These are phyloP conservation scores for Epichloe elymi DNA, from an alignment of 2,329 filamentous ascomycete species.

Conservation along the genomic window DNA sequence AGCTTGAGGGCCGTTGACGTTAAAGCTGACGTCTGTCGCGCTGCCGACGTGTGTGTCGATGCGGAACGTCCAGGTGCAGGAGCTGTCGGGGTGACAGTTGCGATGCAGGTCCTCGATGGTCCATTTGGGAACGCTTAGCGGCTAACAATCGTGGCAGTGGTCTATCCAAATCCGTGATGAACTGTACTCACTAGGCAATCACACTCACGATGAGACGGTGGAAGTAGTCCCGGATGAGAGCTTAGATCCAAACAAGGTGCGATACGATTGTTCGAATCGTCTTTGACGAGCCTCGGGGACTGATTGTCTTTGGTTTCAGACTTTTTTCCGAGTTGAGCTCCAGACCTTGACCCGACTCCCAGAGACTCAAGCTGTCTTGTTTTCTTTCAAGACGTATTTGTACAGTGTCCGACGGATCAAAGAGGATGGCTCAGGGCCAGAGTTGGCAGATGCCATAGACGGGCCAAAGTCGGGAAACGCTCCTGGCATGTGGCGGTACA, in stretches of 20 bases:
- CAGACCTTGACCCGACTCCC: conserved; percentile 39
- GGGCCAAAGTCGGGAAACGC: conserved; percentile 37
- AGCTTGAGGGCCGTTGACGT: conserved; percentile 19
- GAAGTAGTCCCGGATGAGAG: conserved; percentile 20
- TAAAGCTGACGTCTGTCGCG: conserved; percentile 25
- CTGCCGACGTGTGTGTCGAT: conserved; percentile 24
- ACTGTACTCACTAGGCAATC: conserved; percentile 27
- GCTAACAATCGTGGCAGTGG: conserved; percentile 26
- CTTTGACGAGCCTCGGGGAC: background rate
- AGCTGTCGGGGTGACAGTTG: conserved; percentile 24
- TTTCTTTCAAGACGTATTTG: conserved; percentile 43
- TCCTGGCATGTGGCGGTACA: conserved; percentile 21
- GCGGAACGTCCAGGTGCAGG: conserved; percentile 31
- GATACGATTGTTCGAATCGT: background rate
- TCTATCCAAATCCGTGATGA: conserved; percentile 29
- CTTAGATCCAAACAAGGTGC: conserved; percentile 25
- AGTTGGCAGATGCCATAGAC: conserved; percentile 39
- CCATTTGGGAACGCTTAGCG: conserved; percentile 21
- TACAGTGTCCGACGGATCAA: conserved; percentile 36
- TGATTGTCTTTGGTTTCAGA: conserved; percentile 11
- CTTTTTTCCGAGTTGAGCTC: conserved; percentile 32
- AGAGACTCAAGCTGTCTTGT: conserved; percentile 31
- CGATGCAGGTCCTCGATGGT: conserved; percentile 27
- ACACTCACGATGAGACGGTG: conserved; percentile 20
- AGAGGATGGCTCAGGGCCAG: conserved; percentile 31